These are phyloP conservation scores for Turritis glabra DNA, from an alignment of 345 rosid species.

Conservation along the genomic window DNA sequence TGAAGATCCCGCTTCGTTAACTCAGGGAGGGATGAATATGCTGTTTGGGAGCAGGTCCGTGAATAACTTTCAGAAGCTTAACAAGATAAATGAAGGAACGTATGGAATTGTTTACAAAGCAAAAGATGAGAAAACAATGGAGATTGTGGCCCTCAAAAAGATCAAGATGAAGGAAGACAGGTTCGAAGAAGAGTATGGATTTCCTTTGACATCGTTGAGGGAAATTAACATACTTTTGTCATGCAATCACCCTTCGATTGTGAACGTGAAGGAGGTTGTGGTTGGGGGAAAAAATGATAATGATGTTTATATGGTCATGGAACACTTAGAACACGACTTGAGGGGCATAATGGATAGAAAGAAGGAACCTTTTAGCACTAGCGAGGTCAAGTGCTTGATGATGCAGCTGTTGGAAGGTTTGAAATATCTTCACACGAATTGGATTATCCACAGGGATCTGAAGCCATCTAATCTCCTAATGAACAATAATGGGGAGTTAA, in stretches of 20 bases:
- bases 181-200: constrained; percentile 65
- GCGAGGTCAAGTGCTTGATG: constrained; percentile 93
- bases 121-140: constrained; percentile 62
- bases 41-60: constrained; percentile 67
- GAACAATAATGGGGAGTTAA: constrained; percentile 75
- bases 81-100: constrained; percentile 85
- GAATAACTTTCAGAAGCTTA: constrained; percentile 62
- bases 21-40: constrained; percentile 53
- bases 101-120: constrained; percentile 86
- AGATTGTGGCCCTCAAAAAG: constrained; percentile 84
- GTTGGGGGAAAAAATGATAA: constrained; percentile 53
- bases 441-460: constrained; percentile 93
- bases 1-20: constrained; percentile 38
- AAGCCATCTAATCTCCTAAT: constrained; percentile 85
- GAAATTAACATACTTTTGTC: constrained; percentile 84
- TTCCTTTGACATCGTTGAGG: constrained; percentile 80
- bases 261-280: constrained; percentile 80
- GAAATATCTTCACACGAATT: constrained; percentile 81
- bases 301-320: constrained; percentile 89
- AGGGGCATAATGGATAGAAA: constrained; percentile 64
- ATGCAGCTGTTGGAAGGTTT: constrained; percentile 80
- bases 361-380: constrained; percentile 78
- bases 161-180: constrained; percentile 71
- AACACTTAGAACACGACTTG: constrained; percentile 84
- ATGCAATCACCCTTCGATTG: constrained; percentile 70